A percentile compares a stretch with the other conserved stretches of the same genome.
phyloP scores from a whole-genome alignment of 148 eudicot genomes.

The Nyssa sinensis region DNA sequence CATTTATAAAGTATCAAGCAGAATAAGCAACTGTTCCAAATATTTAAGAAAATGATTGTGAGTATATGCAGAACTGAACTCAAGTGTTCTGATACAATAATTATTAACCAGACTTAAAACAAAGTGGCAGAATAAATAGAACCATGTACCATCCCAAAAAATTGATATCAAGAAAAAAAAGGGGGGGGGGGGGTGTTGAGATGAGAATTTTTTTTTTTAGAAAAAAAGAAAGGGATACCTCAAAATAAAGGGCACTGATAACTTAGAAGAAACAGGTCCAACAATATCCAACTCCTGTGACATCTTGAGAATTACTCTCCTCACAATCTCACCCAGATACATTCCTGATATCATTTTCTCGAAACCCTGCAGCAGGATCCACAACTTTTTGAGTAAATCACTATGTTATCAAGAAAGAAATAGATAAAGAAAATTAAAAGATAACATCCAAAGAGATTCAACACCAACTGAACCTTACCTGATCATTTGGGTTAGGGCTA shows the following conservation, averaged over 20 bases:
- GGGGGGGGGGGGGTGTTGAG: neutral
- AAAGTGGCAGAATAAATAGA: too few relatives aligned
- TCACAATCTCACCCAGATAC: slow-evolving; percentile 90
- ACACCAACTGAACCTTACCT: slow-evolving; percentile 41
- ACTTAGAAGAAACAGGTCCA: slow-evolving; percentile 53
- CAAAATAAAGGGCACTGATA: slow-evolving; percentile 55
- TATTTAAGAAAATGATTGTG: too few relatives aligned
- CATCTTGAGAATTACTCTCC: slow-evolving; percentile 79
- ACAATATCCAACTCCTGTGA: slow-evolving; percentile 69
- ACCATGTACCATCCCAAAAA: too few relatives aligned
- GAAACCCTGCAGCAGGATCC: slow-evolving; percentile 62
- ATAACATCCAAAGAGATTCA: neutral
- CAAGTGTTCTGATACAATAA: too few relatives aligned
- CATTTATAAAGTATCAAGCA: neutral
- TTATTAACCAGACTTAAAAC: too few relatives aligned
- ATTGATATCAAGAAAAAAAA: too few relatives aligned
- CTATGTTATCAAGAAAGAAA: neutral
- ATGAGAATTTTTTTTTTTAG: too few relatives aligned
- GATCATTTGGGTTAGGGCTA: slow-evolving; percentile 88
- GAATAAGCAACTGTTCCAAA: too few relatives aligned
- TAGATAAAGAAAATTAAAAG: too few relatives aligned
- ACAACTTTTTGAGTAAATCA: neutral
- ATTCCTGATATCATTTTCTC: slow-evolving; percentile 98
- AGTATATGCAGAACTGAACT: too few relatives aligned
- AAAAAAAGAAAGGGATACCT: slow-evolving; percentile 43